A percentile compares a stretch with the other conserved stretches of the same genome.
phyloP scores from a whole-genome alignment of 2,329 filamentous ascomycete genomes.

The Colletotrichum chrysophilum region DNA sequence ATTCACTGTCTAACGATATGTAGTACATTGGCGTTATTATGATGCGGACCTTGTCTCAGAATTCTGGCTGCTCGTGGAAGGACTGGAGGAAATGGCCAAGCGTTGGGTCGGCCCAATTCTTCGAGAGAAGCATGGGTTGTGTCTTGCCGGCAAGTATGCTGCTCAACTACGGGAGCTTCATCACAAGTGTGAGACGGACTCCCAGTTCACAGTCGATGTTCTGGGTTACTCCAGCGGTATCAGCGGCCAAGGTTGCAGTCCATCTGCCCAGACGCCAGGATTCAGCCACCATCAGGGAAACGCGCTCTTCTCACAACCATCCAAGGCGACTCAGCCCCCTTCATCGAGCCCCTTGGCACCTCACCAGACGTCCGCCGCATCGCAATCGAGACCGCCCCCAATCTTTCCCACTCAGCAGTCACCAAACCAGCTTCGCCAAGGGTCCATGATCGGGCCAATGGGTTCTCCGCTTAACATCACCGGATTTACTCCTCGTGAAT shows the following conservation, averaged over 20 bases:
- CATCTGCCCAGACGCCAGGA: neutral
- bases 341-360: neutral
- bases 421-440: neutral
- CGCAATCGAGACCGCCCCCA: neutral
- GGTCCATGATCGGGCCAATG: neutral
- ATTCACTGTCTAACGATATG: neutral
- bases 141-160: constrained; percentile 27
- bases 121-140: neutral
- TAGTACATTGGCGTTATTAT: constrained; percentile 34
- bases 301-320: neutral
- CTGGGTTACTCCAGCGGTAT: constrained; percentile 23
- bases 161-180: constrained; percentile 21
- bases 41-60: constrained; percentile 22
- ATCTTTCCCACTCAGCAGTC: neutral
- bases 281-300: constrained; percentile 14
- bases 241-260: constrained; percentile 6
- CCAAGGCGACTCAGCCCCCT: neutral
- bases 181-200: constrained; percentile 10
- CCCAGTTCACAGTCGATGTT: constrained; percentile 20
- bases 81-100: constrained; percentile 33
- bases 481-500: neutral
- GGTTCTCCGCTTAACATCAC: neutral
- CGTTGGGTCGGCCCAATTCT: constrained; percentile 28
- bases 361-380: neutral
- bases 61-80: constrained; percentile 32